Base-by-base conservation (phyloP, 2,329 filamentous ascomycete genomes). In the Clonostachys rhizophaga region DNA sequence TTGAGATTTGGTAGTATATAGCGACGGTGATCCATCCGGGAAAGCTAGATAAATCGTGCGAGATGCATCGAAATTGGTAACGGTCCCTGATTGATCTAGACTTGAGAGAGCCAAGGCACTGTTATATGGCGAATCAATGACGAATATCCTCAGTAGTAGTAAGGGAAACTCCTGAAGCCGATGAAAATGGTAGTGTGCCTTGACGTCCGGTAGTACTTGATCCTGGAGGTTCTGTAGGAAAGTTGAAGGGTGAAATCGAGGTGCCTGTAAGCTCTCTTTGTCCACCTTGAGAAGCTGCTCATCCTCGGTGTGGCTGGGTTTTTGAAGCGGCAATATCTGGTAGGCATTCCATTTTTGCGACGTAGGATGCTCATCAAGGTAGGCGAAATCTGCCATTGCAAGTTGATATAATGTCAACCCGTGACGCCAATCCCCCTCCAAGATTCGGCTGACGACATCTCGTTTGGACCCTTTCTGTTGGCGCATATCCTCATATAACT, bases 61-160 rank as follows among this genome's bases (percentile, higher is more conserved):
- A 12, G 84, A 84, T 2, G 80, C 71, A 52, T 89, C 84, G n/a
- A 79, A 75, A 49, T 72, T 74, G 43, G 75, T 60, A 14, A 64
- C 56, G 5, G 57, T 50, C 9, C 60, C 61, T 39, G 65, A 67
- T 55, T 50, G 50, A 12, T 61, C 54, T 13, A 55, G 48, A 20
- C 53, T 55, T 9, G 63, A 60, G 44, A 77, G 62, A 2, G 78
- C 75, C 14, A 80, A 67, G 36, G 70, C 69, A 14, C 79, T 81
- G 54, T 86, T 87, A 62, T 95, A 95, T 0, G 89, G 89, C 2
- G 88, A 89, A 61, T 94, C 86, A 52, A 90, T 71, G 49, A 91
- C 80, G 57, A 90, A 87, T 42, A 95, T 83, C 44, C 89, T 83
- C n/a, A 95, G 69, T 24, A 94, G 73, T 1, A 88, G 76, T 5